A percentile compares a stretch with the other conserved stretches of the same genome.
phyloP scores from a whole-genome alignment of 805 yeast genomes.

The Kurtzmaniella fragi region DNA sequence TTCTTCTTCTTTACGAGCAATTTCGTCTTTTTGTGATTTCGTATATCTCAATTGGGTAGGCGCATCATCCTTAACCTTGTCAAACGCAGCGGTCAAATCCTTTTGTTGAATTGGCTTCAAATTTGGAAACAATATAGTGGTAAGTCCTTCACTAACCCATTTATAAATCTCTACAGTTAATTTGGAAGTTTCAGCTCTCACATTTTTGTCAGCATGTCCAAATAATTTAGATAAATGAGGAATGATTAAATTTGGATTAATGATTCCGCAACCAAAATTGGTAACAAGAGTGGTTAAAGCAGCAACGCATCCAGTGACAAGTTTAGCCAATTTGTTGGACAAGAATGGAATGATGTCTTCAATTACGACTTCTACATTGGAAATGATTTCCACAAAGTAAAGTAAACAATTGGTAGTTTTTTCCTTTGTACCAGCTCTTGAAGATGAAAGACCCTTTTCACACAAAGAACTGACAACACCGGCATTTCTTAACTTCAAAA shows the following conservation, averaged over 20 bases:
- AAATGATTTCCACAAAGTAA: conserved; percentile 55
- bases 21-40: conserved; percentile 45
- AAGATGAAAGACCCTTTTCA: conserved; percentile 77
- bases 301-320: conserved; percentile 61
- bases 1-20: conserved; percentile 15
- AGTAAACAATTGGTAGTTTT: conserved; percentile 60
- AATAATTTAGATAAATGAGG: conserved; percentile 62
- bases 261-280: conserved; percentile 59
- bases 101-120: conserved; percentile 91
- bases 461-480: conserved; percentile 49
- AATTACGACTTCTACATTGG: conserved; percentile 58
- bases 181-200: conserved; percentile 70
- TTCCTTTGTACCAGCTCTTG: conserved; percentile 69
- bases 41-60: conserved; percentile 55
- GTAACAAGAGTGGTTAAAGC: conserved; percentile 53
- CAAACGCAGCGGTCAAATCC: conserved; percentile 70
- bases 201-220: conserved; percentile 81
- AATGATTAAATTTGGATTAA: conserved; percentile 54
- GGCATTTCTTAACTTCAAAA: conserved; percentile 34
- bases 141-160: conserved; percentile 67
- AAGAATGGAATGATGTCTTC: conserved; percentile 63
- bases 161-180: conserved; percentile 65
- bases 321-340: conserved; percentile 66
- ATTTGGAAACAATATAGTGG: conserved; percentile 55
- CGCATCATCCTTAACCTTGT: conserved; percentile 33